Evolutionary conservation across 1,139 yeast species (phyloP), one percentile per base, ranked within the genome.

Genomic region (Starmera stellimalicola): DNA sequence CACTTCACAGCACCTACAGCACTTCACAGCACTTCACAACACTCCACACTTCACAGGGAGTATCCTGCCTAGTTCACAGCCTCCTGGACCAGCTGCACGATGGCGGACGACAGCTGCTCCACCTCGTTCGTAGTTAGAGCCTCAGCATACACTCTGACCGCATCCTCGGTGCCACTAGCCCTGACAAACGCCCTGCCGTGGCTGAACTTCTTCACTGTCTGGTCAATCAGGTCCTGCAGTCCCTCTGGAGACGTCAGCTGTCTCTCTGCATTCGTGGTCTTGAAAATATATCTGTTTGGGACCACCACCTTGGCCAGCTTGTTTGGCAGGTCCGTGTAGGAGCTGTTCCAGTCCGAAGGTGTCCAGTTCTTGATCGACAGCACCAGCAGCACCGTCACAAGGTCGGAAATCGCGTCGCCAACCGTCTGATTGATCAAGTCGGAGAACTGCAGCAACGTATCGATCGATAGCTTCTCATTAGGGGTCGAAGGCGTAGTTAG

Each of bases 81-180:
- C n/a, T n/a, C n/a, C n/a, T n/a, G n/a, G n/a, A n/a, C n/a, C 10
- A 70, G 50, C 14, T 55, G 56, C 16, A 65, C 66, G 4, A 83
- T 77, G 35, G 63, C 63, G 16, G 60, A 50, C 1, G 83, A 78
- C 40, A 77, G 62, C 30, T 61, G 62, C 32, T 70, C 75, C 19
- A 83, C 77, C 30, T 65, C 68, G 18, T 61, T 58, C 28, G 51
- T 51, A 1, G 73, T 70, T 11, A 63, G 65, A 1, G 96, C 95
- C 56, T 91, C 99, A 2, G 96, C 94, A 48, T 91, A 91, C 8
- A 91, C 84, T 50, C 98, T 73, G 3, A 91, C 97, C 0, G 95
- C 97, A 57, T 93, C 94, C 56, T 91, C 99, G 2, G 99, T 91
- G 14, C 98, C 99, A 41, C 95, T 82, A 8, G 99, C 97, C 47